Conservation (phyloP, 345 rosid genomes). For the Brassica cretica region DNA sequence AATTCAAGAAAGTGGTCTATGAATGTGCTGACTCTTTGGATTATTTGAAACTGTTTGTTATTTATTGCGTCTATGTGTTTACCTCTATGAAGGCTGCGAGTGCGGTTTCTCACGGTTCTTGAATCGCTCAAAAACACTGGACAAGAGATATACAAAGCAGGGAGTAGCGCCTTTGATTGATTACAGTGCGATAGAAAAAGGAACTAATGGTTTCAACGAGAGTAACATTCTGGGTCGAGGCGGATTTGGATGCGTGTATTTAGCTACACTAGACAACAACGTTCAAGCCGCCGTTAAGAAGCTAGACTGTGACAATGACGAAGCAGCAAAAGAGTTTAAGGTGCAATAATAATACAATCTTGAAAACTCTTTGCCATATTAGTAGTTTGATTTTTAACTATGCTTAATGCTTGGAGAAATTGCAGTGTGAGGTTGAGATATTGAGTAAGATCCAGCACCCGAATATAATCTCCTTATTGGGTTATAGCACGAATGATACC, state of each 20-base stretch:
- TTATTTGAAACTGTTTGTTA: not conserved
- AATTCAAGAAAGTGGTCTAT: not conserved
- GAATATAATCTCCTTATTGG: slow-evolving; percentile 73
- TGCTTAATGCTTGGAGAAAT: not conserved
- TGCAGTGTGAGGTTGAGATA: slow-evolving; percentile 87
- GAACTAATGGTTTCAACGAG: slow-evolving; percentile 65
- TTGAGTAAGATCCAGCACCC: slow-evolving; percentile 77
- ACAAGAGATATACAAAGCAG: slow-evolving; percentile 39
- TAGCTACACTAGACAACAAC: slow-evolving; percentile 62
- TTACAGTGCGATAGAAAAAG: slow-evolving; percentile 64
- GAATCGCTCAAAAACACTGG: slow-evolving; percentile 47
- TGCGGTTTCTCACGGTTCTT: slow-evolving; percentile 58
- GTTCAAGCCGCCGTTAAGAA: slow-evolving; percentile 79
- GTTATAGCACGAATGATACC: slow-evolving; percentile 62
- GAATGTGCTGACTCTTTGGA: not conserved
- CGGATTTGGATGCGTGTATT: slow-evolving; percentile 87
- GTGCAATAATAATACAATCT: slow-evolving; percentile 35
- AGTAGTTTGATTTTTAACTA: not conserved
- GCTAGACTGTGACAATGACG: slow-evolving; percentile 63
- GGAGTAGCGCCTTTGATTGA: slow-evolving; percentile 59
- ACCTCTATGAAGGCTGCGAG: slow-evolving; percentile 48
- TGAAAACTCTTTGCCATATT: not conserved
- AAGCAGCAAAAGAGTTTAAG: slow-evolving; percentile 75
- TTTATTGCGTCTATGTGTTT: slow-evolving; percentile 17
- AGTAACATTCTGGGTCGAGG: slow-evolving; percentile 79